Conservation (phyloP, 2,329 filamentous ascomycete genomes). For the Paracamarosporium sp. region DNA sequence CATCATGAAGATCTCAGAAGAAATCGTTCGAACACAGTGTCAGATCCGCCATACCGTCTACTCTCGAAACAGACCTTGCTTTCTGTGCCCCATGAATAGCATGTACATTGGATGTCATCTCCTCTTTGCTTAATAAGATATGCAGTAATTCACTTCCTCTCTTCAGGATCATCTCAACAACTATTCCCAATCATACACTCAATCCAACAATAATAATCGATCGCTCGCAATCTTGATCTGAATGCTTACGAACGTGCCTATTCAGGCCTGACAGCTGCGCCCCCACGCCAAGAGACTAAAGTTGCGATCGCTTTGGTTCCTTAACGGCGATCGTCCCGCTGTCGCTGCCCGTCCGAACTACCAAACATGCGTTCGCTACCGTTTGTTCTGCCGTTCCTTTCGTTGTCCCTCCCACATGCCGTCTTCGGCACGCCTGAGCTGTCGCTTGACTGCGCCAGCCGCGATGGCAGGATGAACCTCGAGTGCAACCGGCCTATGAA, state of each 20-base stretch:
- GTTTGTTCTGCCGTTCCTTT: conserved; percentile 16
- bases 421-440: conserved; percentile 14
- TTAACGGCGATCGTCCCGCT: conserved; percentile 9
- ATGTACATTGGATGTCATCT: too few relatives aligned
- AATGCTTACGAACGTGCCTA: too few relatives aligned
- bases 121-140: too few relatives aligned
- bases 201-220: too few relatives aligned
- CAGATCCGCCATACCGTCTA: neutral
- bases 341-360: conserved; percentile 10
- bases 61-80: too few relatives aligned
- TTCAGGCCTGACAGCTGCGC: neutral
- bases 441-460: conserved; percentile 24
- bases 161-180: too few relatives aligned
- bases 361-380: conserved; percentile 17
- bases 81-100: too few relatives aligned
- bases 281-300: conserved; percentile 1
- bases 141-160: too few relatives aligned
- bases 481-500: conserved; percentile 32
- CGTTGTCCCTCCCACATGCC: conserved; percentile 12
- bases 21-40: neutral
- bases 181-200: too few relatives aligned
- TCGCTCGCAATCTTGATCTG: too few relatives aligned
- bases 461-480: conserved; percentile 11
- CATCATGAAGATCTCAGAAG: neutral
- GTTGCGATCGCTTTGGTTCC: neutral